Evolutionary conservation across 768 basidiomycete species (phyloP).

Genomic region (Asterophora parasitica): DNA sequence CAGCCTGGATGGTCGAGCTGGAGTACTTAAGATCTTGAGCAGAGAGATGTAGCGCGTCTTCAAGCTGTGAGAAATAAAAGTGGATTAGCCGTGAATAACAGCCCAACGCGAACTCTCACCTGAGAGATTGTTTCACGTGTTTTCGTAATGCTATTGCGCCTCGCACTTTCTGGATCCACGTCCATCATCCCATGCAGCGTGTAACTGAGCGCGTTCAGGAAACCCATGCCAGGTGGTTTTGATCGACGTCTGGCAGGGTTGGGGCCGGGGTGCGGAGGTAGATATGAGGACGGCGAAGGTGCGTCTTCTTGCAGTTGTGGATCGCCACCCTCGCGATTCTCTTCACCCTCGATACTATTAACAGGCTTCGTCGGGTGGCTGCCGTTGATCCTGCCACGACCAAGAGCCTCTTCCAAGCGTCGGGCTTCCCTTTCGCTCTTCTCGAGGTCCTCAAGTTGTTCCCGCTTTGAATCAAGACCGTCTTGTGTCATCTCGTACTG

Average conservation of each 20-base stretch:
- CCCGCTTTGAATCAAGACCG: slow-evolving; percentile 75
- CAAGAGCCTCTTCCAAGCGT: slow-evolving; percentile 83
- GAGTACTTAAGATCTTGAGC: slow-evolving; percentile 96
- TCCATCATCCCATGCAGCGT: slow-evolving; percentile 99
- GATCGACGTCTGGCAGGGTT: slow-evolving; percentile 54
- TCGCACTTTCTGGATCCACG: slow-evolving; percentile 92
- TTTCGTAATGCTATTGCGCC: slow-evolving; percentile 90
- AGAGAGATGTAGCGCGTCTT: slow-evolving; percentile 89
- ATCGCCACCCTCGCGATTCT: slow-evolving; percentile 20
- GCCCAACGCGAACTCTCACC: slow-evolving; percentile 38
- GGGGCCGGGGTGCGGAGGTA: slow-evolving; percentile 79
- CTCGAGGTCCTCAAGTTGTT: slow-evolving; percentile 84
- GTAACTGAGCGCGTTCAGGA: slow-evolving; percentile 89
- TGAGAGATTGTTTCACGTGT: slow-evolving; percentile 94
- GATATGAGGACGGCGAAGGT: slow-evolving; percentile 41
- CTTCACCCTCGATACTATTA: slow-evolving; percentile 25
- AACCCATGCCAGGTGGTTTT: slow-evolving; percentile 73
- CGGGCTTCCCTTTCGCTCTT: slow-evolving; percentile 89
- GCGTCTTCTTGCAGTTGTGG: slow-evolving; percentile 28
- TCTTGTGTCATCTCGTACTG: slow-evolving; percentile 98
- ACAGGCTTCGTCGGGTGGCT: slow-evolving; percentile 18
- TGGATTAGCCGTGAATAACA: neutral
- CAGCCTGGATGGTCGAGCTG: slow-evolving; percentile 93
- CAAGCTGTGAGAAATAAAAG: slow-evolving; percentile 52
- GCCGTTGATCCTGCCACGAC: slow-evolving; percentile 41